Evolutionary conservation across 2,329 filamentous ascomycete species (phyloP), one percentile per base, ranked within the genome.

Genomic region (Cordyceps cateniannulata): DNA sequence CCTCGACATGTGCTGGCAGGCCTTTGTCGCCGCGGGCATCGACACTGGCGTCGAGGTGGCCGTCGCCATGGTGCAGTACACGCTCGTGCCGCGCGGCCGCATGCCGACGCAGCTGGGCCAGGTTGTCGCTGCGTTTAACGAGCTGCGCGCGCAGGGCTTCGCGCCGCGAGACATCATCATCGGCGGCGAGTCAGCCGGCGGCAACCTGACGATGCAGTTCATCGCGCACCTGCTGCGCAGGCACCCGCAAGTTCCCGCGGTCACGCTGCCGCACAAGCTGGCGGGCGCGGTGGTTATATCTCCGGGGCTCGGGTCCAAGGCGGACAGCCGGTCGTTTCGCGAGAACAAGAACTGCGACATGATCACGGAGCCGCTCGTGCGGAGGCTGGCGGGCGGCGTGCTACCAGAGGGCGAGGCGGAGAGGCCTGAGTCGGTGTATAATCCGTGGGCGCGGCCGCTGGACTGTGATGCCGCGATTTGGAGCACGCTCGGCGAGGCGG

Each of bases 11-110:
- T 67, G 66, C 54, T 69, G 68, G 68, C 65, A 69, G 8, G 44
- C 63, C 18, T 70, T 63, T 50, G 48, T 71, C 10, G 45, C 59
- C 44, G 48, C 62, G 3, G 63, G 66, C 4, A 14, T 53, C 18
- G 63, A 65, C 44, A 51, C 55, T 3, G 65, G 63, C 25, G 59
- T 61, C 12, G 66, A 68, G 54, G 64, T 69, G 2, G 67, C 69
- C 5, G 72, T 75, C 2, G 71, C 66, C 0, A 49, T 74, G 12
- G 61, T 76, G 57, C 68, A 72, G 63, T 75, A 76, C 62, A 68
- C 71, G 7, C 69, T 75, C 10, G 54, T 60, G 18, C 71, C 71
- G 16, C 65, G 49, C 3, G 69, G 64, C 2, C 50, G 58, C 16
- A 71, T 53, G 20, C 50, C 50, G 12, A 27, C 22, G 32, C 50